Evolutionary conservation across 2,329 filamentous ascomycete genomes (phyloP), one percentile per base, ranked within the genome.

Genomic region (Trichoderma sp.): DNA sequence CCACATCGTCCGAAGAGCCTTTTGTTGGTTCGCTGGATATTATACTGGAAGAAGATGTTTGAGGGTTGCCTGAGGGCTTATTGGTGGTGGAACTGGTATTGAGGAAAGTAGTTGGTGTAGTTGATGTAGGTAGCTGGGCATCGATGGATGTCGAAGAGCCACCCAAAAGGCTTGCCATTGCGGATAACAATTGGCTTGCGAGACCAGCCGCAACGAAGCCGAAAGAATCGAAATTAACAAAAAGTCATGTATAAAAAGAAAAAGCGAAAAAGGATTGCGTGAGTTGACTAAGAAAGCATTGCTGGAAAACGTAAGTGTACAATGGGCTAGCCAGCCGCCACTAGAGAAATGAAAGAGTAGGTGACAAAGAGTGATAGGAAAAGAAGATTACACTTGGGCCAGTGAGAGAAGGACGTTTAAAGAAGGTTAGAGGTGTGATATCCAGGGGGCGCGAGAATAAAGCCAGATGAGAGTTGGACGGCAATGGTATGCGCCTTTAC

Each of bases 91-190:
- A 71, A 36, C 71, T 63, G 66, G 26, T 34, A 34, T 59, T 70
- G 58, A 34, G 32, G 30, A 71, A 59, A 20, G 72, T 65, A 28
- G 75, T 69, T 53, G 73, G 73, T 73, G 72, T 72, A 57, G 64
- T 69, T 53, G 73, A 74, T 73, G 72, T 72, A 57, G 64, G 72
- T 68, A 73, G 88, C 78, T 83, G 83, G 77, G 82, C 85, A 66
- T 85, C 85, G 69, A 88, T 81, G 63, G 79, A 84, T 69, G 86
- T 88, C 71, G 86, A 82, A 73, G 85, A 84, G 72, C 84, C 83
- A 76, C 79, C 78, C 74, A 81, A 82, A 77, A 86, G 82, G 77
- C 79, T 81, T 70, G 81, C 77, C 76, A 78, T 78, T 68, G 71
- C 75, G 70, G 74, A 61, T 57, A 72, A 63, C 71, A 73, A 74